Conservation (phyloP, 1,284 basidiomycete genomes). For the Fistulina hepatica region DNA sequence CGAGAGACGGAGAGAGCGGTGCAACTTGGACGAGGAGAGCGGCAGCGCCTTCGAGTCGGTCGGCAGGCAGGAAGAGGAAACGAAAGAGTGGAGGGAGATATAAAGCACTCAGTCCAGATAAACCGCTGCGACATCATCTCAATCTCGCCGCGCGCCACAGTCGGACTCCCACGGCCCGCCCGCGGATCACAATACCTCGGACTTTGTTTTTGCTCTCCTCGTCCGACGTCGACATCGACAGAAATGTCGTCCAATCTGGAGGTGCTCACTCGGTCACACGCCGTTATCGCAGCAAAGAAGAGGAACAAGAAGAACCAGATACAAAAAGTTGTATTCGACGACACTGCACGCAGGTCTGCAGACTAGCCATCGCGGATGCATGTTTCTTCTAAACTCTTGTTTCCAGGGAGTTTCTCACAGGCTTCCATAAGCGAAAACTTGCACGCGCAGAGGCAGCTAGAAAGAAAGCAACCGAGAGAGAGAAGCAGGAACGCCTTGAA, state of each 20-base stretch:
- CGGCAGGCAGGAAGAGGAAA: constrained; percentile 6
- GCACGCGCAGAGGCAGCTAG: constrained; percentile 62
- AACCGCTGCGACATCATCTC: constrained; percentile 6
- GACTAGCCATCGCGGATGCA: constrained; percentile 7
- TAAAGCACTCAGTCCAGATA: background rate
- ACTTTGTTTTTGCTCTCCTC: constrained; percentile 7
- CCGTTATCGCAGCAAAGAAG: constrained; percentile 50
- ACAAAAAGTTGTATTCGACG: constrained; percentile 67
- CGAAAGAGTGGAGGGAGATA: constrained; percentile 2
- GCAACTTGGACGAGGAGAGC: no score
- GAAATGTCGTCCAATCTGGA: constrained; percentile 37
- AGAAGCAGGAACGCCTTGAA: constrained; percentile 60
- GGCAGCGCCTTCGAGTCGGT: constrained; percentile 10
- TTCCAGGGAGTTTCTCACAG: constrained; percentile 70
- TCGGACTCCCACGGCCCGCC: constrained; percentile 13
- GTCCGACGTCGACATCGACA: constrained; percentile 22
- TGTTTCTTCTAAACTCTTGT: constrained; percentile 7
- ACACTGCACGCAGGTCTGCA: constrained; percentile 56
- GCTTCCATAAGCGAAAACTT: constrained; percentile 79
- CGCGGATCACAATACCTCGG: constrained; percentile 9
- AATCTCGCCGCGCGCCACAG: constrained; percentile 12
- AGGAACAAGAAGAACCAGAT: constrained; percentile 46
- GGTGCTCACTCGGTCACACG: constrained; percentile 49
- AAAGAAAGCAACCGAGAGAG: constrained; percentile 53
- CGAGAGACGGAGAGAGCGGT: no score